Evolutionary conservation across 2,329 filamentous ascomycete species (phyloP), one percentile per base, ranked within the genome.

Genomic region (Fusarium metavorans): DNA sequence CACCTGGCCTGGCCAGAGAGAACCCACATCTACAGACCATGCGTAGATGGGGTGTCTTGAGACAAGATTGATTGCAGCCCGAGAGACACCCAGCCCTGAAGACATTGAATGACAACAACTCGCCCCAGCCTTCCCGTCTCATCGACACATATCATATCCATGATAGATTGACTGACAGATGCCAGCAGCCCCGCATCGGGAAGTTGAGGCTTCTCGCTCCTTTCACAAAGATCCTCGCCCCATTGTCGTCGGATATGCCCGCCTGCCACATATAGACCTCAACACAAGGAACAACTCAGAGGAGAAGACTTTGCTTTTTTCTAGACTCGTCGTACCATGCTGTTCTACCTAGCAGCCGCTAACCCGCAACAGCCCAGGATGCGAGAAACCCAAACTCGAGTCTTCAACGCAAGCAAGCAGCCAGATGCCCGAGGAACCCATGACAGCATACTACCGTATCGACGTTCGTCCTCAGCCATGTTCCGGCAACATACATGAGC

Each of bases 321-420:
- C 65, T 61, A 20, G 58, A 58, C 58, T 68, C 30, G 67, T 78
- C 74, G 74, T 77, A 77, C 67, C 71, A 78, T 77, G 39, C 50
- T 34, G 57, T 69, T 67, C 48, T 63, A 58, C 66, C 54, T 61
- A 20, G 50, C 32, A 61, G 58, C 68, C 72, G 62, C 66, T 75
- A 54, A 65, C 63, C 60, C 64, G 59, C 67, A 66, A 68, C 62
- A 39, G 50, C 23, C 57, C 50, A 32, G 41, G 37, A 43, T 67
- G 59, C 60, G 67, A 67, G 50, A 59, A 45, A 66, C 62, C 54
- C 70, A 62, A 66, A 37, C 57, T 65, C 68, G 50, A 72, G 63
- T 62, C 48, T 64, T 58, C 41, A 60, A 59, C 52, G 59, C 45
- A 67, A 60, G 65, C 68, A 77, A 59, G 43, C 45, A 68, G 62